Base-by-base conservation (phyloP, 345 rosid genomes). In the Jatropha curcas region DNA sequence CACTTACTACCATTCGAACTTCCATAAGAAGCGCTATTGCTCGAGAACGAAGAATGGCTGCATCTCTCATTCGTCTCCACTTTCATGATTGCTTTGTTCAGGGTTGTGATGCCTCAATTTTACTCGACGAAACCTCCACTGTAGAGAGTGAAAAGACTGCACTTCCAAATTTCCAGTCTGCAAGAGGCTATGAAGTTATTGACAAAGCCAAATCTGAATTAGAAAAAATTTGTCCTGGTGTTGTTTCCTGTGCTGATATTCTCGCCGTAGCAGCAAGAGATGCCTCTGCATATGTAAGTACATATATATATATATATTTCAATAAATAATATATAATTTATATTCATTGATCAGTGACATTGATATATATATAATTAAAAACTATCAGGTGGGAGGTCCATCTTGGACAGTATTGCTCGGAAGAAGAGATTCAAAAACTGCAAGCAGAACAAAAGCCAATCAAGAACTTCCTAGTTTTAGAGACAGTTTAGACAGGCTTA, bases 21-120 rank as follows among this genome's bases (percentile, higher is more conserved):
- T 37, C 72, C 16, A 39, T 74, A 10, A 59, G 39, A 16, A 10
- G 3, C 2, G 45, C 77, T 0, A 59, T 74, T 25, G 77, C 77
- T 1, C 10, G 55, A 8, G 77, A 74, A 3, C 60, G 51, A 17
- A 59, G 77, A 59, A 74, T 74, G 77, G 72, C 77, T 0, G 77
- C 67, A 2, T 74, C 77, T 67, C 77, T 67, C 30, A 45, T 74
- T 43, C 71, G 76, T 6, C 41, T 73, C 0, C 76, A 73, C 19
- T 73, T 73, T 14, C 65, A 73, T 7, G 72, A 74, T 59, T 74
- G 77, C 50, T 74, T 74, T 20, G 71, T 74, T 19, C 67, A 67
- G 72, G 73, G 76, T 31, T 77, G 81, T 35, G 81, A 77, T 52
- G 73, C 76, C 17, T 77, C 81, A 1, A 62, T 77, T 9, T 37